phyloP scores from a whole-genome alignment of 169 alveolate genomes.

The Plasmodium billcollinsi region DNA sequence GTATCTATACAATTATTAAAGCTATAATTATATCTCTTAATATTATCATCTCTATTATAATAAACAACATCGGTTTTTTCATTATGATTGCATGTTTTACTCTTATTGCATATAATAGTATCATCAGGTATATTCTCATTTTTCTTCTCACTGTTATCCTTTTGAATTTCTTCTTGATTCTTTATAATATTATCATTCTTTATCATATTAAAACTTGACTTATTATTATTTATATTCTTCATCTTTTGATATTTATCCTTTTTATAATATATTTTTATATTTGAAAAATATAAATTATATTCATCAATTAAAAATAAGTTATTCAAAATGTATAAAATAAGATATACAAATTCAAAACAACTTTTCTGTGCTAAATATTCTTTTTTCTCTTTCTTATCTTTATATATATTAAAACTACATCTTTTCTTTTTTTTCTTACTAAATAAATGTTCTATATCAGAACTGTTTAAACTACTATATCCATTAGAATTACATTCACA shows the following conservation, averaged over 20 bases:
- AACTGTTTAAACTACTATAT: constrained; percentile 47
- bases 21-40: too few relatives aligned
- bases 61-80: neutral
- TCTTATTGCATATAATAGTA: too few relatives aligned
- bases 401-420: constrained; percentile 4
- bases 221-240: neutral
- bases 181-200: neutral
- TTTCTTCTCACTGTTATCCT: constrained; percentile 6
- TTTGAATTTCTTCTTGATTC: neutral
- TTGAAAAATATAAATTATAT: constrained; percentile 44
- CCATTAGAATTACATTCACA: constrained; percentile 13
- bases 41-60: neutral
- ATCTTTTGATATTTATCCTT: neutral
- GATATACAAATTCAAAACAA: constrained; percentile 25
- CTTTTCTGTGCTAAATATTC: constrained; percentile 39
- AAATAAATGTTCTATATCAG: constrained; percentile 52
- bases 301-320: constrained; percentile 45
- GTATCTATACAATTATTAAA: too few relatives aligned
- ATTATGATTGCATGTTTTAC: neutral
- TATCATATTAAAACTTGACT: neutral
- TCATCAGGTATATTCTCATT: constrained; percentile 5
- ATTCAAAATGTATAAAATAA: constrained; percentile 52
- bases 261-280: constrained; percentile 20
- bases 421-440: neutral
- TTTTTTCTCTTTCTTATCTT: constrained; percentile 34